A percentile compares a stretch with the other conserved stretches of the same genome.
These are phyloP conservation scores for Vitis labrusca DNA, from an alignment of 164 flowering plant species.

Conservation along the genomic window DNA sequence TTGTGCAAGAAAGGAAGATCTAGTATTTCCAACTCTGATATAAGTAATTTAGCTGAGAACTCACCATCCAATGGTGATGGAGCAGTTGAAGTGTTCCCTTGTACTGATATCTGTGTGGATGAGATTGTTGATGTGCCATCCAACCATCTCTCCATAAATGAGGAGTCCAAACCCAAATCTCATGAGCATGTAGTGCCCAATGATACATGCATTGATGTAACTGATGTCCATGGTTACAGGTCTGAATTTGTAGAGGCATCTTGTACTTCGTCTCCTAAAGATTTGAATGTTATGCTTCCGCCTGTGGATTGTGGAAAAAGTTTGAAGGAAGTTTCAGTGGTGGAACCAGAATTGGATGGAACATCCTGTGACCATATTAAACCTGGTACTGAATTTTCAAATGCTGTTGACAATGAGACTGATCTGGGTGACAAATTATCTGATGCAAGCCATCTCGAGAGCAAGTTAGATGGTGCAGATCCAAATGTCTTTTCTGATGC, in stretches of 20 bases:
- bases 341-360: conserved; percentile 24
- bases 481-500: conserved; percentile 16
- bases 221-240: conserved; percentile 9
- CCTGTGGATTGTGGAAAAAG: conserved; percentile 24
- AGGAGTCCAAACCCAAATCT: conserved; percentile 19
- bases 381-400: conserved; percentile 11
- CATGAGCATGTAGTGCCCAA: conserved; percentile 13
- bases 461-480: conserved; percentile 20
- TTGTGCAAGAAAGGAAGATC: conserved; percentile 39
- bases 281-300: conserved; percentile 13
- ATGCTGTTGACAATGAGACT: conserved; percentile 14
- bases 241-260: conserved; percentile 34
- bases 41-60: conserved; percentile 37
- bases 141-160: conserved; percentile 12
- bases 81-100: conserved; percentile 24
- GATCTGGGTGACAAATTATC: conserved; percentile 11
- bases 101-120: conserved; percentile 19
- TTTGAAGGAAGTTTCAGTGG: conserved; percentile 8
- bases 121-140: conserved; percentile 26
- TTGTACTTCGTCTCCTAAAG: conserved; percentile 22
- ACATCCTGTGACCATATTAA: conserved; percentile 13
- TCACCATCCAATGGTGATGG: conserved; percentile 35
- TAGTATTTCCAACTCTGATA: conserved; percentile 43
- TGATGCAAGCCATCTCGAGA: too few relatives aligned
- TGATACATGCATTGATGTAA: conserved; percentile 14